A percentile compares a stretch with the other conserved stretches of the same genome.
These are phyloP conservation scores for Vaccinium macrocarpon DNA, from an alignment of 148 eudicot species.

Conservation along the genomic window DNA sequence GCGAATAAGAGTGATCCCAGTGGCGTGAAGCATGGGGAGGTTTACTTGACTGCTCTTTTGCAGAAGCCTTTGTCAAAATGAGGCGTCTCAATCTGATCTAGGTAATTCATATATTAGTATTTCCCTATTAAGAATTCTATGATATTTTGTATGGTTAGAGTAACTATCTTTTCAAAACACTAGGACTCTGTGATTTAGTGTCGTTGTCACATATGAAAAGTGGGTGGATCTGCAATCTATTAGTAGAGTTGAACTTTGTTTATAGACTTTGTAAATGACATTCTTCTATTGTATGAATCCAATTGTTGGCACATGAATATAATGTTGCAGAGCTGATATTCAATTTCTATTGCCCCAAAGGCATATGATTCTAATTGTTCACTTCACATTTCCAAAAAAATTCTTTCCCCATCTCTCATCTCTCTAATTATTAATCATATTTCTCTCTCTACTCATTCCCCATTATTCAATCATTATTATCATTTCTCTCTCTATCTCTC, in stretches of 20 bases:
- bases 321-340: too few relatives aligned
- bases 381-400: too few relatives aligned
- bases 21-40: constrained; percentile 71
- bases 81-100: constrained; percentile 17
- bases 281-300: neutral
- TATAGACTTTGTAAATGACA: neutral
- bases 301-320: neutral
- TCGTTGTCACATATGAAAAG: neutral
- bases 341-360: neutral
- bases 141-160: too few relatives aligned
- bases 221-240: neutral
- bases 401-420: too few relatives aligned
- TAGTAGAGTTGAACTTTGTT: neutral
- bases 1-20: constrained; percentile 61
- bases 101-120: neutral
- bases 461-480: too few relatives aligned
- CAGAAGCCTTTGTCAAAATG: constrained; percentile 77
- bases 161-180: neutral
- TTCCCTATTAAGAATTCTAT: too few relatives aligned
- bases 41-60: constrained; percentile 83
- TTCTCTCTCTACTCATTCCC: too few relatives aligned
- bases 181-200: neutral
- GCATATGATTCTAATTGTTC: too few relatives aligned
- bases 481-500: too few relatives aligned
- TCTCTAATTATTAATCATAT: too few relatives aligned